Conservation (phyloP, 768 basidiomycete genomes). For the Pulveroboletus sp. region DNA sequence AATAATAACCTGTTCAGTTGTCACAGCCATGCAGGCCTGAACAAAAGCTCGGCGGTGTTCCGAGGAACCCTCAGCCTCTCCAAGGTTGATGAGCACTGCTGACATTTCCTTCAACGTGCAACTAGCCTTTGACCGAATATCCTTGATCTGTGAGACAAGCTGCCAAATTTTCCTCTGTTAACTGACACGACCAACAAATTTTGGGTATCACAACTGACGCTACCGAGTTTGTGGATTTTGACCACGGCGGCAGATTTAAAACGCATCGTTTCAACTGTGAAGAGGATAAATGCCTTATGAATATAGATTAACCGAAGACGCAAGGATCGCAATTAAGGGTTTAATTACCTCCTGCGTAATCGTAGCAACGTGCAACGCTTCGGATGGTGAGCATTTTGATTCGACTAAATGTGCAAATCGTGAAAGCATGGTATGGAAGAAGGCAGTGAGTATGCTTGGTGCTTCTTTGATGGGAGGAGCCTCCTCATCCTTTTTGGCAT, state of each 20-base stretch:
- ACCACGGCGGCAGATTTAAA: slow-evolving; percentile 69
- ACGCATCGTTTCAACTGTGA: slow-evolving; percentile 63
- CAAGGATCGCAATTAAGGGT: neutral
- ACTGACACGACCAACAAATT: neutral
- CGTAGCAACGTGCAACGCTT: slow-evolving; percentile 68
- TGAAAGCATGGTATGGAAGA: slow-evolving; percentile 58
- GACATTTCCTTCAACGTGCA: slow-evolving; percentile 58
- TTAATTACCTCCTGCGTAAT: slow-evolving; percentile 66
- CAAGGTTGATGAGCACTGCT: slow-evolving; percentile 42
- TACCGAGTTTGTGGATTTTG: slow-evolving; percentile 70
- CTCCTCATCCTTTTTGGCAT: slow-evolving; percentile 68
- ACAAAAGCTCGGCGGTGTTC: slow-evolving; percentile 53
- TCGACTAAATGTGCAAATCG: slow-evolving; percentile 47
- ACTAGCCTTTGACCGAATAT: slow-evolving; percentile 50
- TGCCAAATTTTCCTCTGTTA: slow-evolving; percentile 26
- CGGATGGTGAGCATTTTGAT: slow-evolving; percentile 40
- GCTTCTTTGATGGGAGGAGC: slow-evolving; percentile 61
- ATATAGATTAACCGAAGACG: neutral
- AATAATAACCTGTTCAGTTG: slow-evolving; percentile 32
- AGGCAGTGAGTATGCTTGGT: slow-evolving; percentile 48
- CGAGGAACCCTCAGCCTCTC: slow-evolving; percentile 48
- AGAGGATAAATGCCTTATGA: slow-evolving; percentile 64
- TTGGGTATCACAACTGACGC: slow-evolving; percentile 40
- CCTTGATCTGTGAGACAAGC: slow-evolving; percentile 67
- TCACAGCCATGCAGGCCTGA: slow-evolving; percentile 45